Conservation (phyloP, 495 filamentous ascomycete species). For the Darksidea phi region DNA sequence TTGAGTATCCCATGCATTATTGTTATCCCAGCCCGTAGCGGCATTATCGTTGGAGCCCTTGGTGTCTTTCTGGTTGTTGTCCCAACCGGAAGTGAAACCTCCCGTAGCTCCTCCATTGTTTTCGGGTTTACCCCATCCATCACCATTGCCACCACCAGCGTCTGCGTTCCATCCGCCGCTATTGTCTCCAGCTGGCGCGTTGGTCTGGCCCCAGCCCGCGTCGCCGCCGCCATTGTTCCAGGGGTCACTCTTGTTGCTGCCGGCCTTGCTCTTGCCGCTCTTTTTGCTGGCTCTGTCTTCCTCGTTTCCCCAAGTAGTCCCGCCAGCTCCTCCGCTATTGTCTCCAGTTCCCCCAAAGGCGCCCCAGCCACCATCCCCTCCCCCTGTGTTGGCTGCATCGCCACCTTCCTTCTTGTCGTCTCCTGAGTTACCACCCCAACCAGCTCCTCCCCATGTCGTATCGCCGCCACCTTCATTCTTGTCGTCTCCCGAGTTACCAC, state of each 20-base stretch:
- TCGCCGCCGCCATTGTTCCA: too few species aligned
- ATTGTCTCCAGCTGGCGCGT: too few species aligned
- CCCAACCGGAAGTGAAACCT: too few species aligned
- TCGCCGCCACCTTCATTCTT: not conserved
- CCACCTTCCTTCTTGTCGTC: not conserved
- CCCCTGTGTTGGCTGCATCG: not conserved
- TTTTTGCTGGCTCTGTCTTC: not conserved
- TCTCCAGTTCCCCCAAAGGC: not conserved
- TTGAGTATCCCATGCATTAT: too few species aligned
- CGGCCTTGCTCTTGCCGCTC: slow-evolving; percentile 1
- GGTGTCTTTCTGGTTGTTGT: too few species aligned
- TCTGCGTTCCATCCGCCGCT: too few species aligned
- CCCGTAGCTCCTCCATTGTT: too few species aligned
- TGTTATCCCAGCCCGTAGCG: too few species aligned
- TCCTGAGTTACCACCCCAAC: not conserved
- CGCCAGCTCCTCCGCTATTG: not conserved
- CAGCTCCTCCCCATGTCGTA: not conserved
- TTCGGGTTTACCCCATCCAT: too few species aligned
- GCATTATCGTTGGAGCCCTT: too few species aligned
- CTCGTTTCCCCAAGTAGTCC: not conserved
- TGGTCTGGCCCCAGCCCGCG: too few species aligned
- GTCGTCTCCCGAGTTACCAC: not conserved
- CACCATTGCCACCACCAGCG: too few species aligned
- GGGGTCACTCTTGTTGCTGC: not conserved
- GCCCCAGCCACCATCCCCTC: not conserved